phyloP scores from a whole-genome alignment of 2,329 filamentous ascomycete genomes.

The Fusarium sp. region DNA sequence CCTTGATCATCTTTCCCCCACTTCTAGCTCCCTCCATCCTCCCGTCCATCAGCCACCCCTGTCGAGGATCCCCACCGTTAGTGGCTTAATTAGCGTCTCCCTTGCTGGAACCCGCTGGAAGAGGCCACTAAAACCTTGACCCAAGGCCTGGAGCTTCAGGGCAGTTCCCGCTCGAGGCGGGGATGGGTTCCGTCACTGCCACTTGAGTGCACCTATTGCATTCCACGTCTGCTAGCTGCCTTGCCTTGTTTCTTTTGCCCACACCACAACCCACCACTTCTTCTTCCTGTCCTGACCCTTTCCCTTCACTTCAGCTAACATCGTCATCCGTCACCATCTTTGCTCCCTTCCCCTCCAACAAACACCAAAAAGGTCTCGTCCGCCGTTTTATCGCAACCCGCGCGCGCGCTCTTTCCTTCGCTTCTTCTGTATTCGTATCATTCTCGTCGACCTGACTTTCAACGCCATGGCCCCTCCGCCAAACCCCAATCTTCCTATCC shows the following conservation, averaged over 20 bases:
- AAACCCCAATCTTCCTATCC: slow-evolving; percentile 74
- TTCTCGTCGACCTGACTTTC: slow-evolving; percentile 9
- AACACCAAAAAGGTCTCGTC: slow-evolving; percentile 7
- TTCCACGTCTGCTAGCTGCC: slow-evolving; percentile 14
- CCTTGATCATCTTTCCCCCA: slow-evolving; percentile 10
- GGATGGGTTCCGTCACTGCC: slow-evolving; percentile 31
- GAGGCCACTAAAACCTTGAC: slow-evolving; percentile 26
- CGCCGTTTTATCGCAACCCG: slow-evolving; percentile 4
- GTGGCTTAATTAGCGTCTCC: slow-evolving; percentile 27
- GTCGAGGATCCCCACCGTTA: slow-evolving; percentile 13
- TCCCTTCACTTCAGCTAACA: slow-evolving; percentile 19
- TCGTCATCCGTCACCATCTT: slow-evolving; percentile 34
- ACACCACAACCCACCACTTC: slow-evolving; percentile 30
- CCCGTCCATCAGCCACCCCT: slow-evolving; percentile 22
- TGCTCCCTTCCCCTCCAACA: not conserved
- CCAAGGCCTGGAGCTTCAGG: slow-evolving; percentile 35
- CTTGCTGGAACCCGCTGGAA: slow-evolving; percentile 22
- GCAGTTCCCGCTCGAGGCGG: slow-evolving; percentile 28
- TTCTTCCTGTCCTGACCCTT: not conserved
- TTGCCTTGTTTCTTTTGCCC: slow-evolving; percentile 31
- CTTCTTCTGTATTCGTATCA: slow-evolving; percentile 1
- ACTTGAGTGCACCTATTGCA: slow-evolving; percentile 1
- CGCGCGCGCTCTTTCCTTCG: not conserved
- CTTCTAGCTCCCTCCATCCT: slow-evolving; percentile 22
- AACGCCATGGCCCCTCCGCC: slow-evolving; percentile 77